Base-by-base conservation (phyloP, 140 eudicot genomes). In the Artemisia princeps region DNA sequence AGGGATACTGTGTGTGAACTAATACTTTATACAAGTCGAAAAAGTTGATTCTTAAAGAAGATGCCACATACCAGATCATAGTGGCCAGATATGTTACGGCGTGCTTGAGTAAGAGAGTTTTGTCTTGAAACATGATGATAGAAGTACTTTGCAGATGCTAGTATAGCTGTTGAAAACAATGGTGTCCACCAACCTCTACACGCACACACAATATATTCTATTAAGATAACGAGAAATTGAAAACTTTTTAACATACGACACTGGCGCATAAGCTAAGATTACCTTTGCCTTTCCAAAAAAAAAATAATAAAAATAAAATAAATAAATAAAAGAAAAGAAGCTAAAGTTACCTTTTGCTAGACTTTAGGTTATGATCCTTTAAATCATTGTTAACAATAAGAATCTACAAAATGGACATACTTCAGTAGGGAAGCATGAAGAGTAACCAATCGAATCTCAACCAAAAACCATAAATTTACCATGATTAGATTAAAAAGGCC, bases 181-280 rank as follows among this genome's bases (percentile, higher is more conserved):
- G 99, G 99, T 28, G 94, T 84, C 96, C 95, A 88, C 99, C 96
- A 94, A 37, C 96, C 96, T 79, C 96, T 94, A 69, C 10, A 48
- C 23, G 2, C 14, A 30, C 49, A 49, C 44, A 69, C 28, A 64
- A 24, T 7, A 14, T 2, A 48, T 23, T 10, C 54, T 42, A 6
- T 6, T 65, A 4, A 5, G 1, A 12, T 65, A 52, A 14, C 2
- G 49, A 19, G 40, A n/a, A 5, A 10, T 2, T 64, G 13, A 46
- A 61, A 15, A 16, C 30, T n/a, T 0, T 14, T 10, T 40, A 1
- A 33, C 10, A 33, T 0, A 6, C 6, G 9, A 33, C 44, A 33
- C 44, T 33, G 6, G 10, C 44, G 1, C 2, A 10, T 33, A 33
- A 33, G 44, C 44, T 33, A 33, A 33, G 2, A 11, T 46, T 12